Base-by-base conservation (phyloP, 768 basidiomycete genomes). In the Vishniacozyma victoriae region DNA sequence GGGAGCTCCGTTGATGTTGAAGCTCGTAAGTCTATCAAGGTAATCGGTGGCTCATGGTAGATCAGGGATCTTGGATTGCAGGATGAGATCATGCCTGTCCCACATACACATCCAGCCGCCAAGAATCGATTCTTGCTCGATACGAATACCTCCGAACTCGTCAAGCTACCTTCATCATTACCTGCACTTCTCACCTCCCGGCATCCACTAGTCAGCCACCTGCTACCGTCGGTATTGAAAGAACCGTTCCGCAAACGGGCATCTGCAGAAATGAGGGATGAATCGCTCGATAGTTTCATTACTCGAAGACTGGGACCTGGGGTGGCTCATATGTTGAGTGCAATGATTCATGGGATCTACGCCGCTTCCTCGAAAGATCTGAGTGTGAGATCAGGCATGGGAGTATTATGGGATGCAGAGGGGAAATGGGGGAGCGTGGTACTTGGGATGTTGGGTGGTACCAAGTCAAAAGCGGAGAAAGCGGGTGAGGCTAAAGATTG, bases 301-400 rank as follows among this genome's bases (percentile, higher is more conserved):
- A 67, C 79, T 0, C 77, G 87, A 12, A 76, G 87, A 19, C 85
- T 95, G 48, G 87, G 88, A 0, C 67, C 76, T 5, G 70, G 76
- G 2, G 79, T 92, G 58, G 88, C 92, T 1, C 78, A 81, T 14
- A 77, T 79, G 2, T 77, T 96, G 46, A 87, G 78, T 26, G 84
- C 92, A 0, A 74, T 95, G 49, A 81, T 90, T 1, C 92, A 95
- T 62, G 93, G 93, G 0, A 86, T 97, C 46, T 96, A 96, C 66
- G 90, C 89, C 1, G 81, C 88, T 0, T 89, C 93, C 60, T 80
- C 90, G 2, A 74, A 85, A 2, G 60, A 74, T 33, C 72, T 97
- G 15, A 87, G 86, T 50, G 75, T 89, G 2, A 79, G 83, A 3
- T 78, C 88, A 2, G 80, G 87, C 1, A 88, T 95, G 62, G 84